Evolutionary conservation across 202 grass and related monocot genomes (phyloP).

Genomic region (Thinopyrum obtusiflorum): DNA sequence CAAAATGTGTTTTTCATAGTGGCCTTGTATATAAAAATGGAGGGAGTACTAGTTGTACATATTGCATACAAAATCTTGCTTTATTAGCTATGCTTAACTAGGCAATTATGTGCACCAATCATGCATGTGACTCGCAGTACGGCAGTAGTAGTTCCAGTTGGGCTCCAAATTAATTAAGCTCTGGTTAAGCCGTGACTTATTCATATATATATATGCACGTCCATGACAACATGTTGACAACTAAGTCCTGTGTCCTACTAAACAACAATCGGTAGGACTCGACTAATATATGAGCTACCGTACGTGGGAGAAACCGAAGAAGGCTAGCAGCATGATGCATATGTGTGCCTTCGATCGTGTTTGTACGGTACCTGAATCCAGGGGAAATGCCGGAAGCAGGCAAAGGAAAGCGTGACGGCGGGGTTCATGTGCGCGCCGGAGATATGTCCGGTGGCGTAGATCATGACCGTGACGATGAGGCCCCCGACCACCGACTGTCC

Average conservation of each 20-base stretch:
- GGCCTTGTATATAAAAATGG: no score
- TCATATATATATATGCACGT: not conserved
- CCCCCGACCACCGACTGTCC: slow-evolving; percentile 61
- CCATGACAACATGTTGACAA: no score
- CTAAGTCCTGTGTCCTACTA: not conserved
- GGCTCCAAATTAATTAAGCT: not conserved
- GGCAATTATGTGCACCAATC: not conserved
- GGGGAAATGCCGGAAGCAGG: slow-evolving; percentile 74
- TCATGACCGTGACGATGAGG: slow-evolving; percentile 88
- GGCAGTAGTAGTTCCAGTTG: not conserved
- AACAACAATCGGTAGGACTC: no score
- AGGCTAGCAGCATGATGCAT: not conserved
- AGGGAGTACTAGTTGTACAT: not conserved
- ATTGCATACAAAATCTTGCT: not conserved
- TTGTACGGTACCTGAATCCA: slow-evolving; percentile 57
- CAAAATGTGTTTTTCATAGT: no score
- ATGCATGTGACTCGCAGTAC: not conserved
- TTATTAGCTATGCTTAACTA: not conserved
- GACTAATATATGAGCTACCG: no score
- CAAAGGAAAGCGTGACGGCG: slow-evolving; percentile 72
- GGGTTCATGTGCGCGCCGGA: slow-evolving; percentile 88
- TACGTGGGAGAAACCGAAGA: not conserved
- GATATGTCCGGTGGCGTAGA: slow-evolving; percentile 85
- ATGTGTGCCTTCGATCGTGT: no score
- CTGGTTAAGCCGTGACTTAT: not conserved